Evolutionary conservation across 495 filamentous ascomycete species (phyloP).

Genomic region (Penicillium soppii): DNA sequence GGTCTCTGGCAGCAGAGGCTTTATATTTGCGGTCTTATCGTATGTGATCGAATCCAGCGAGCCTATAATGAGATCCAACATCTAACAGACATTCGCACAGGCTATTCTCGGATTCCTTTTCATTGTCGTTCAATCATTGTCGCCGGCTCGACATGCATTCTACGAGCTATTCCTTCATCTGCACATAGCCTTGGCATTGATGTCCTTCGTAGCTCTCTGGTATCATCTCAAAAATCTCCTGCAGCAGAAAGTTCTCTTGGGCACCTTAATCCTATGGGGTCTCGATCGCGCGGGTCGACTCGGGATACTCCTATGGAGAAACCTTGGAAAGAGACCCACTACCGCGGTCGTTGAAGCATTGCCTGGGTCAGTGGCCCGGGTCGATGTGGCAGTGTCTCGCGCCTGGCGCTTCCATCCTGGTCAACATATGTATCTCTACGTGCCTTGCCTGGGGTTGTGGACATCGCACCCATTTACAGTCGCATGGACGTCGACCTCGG

Average conservation of each 20-base stretch:
- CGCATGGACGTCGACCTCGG: constrained; percentile 44
- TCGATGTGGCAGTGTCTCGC: constrained; percentile 49
- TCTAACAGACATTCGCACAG: constrained; percentile 16
- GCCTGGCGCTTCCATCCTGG: constrained; percentile 52
- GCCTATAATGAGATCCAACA: neutral
- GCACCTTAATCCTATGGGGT: constrained; percentile 40
- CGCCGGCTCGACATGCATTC: constrained; percentile 55
- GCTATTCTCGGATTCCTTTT: constrained; percentile 45
- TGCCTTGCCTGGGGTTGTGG: constrained; percentile 50
- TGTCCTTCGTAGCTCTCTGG: constrained; percentile 53
- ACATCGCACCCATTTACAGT: constrained; percentile 60
- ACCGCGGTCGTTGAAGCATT: constrained; percentile 53
- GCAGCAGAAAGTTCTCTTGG: constrained; percentile 38
- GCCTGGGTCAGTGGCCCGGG: constrained; percentile 46
- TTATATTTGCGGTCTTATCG: constrained; percentile 36
- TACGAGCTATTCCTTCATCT: constrained; percentile 59
- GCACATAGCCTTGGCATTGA: constrained; percentile 50
- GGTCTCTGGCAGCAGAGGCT: constrained; percentile 34
- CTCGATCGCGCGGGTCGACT: constrained; percentile 53
- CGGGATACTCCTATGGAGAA: constrained; percentile 60
- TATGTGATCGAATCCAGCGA: constrained; percentile 16
- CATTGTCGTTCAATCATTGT: constrained; percentile 50
- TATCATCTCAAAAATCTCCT: constrained; percentile 50
- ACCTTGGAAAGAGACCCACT: constrained; percentile 40
- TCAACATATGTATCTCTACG: constrained; percentile 57